Evolutionary conservation across 192 early-diverging fungal genomes (phyloP).

Genomic region (Coemansia sp.): DNA sequence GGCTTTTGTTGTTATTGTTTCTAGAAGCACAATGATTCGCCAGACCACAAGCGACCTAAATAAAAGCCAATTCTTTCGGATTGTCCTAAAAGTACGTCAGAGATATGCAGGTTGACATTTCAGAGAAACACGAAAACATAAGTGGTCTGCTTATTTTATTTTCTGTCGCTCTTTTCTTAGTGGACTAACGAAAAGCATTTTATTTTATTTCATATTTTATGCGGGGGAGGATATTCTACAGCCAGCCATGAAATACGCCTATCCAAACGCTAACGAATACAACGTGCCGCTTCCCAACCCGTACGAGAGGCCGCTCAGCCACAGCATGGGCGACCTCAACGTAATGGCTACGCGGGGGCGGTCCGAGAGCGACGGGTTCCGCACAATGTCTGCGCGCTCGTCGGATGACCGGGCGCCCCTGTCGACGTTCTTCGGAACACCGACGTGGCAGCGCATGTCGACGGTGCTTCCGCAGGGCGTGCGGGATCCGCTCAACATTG

Average conservation of each 20-base stretch:
- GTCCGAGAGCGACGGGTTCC: constrained; percentile 39
- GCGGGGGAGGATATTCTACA: background rate
- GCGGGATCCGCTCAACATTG: constrained; percentile 55
- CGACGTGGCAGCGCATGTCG: constrained; percentile 51
- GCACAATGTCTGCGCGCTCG: constrained; percentile 31
- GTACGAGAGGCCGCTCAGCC: constrained; percentile 10
- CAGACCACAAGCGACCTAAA: background rate
- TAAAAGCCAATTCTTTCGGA: too few species aligned
- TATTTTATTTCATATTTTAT: background rate
- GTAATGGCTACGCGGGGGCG: constrained; percentile 19
- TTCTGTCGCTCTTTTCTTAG: too few species aligned
- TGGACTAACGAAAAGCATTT: too few species aligned
- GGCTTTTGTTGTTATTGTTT: background rate
- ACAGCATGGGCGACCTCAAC: constrained; percentile 6
- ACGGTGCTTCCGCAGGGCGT: constrained; percentile 43
- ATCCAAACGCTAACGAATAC: constrained; percentile 10
- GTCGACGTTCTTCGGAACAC: constrained; percentile 41
- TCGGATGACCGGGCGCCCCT: constrained; percentile 48
- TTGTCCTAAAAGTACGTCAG: too few species aligned
- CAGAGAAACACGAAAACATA: too few species aligned
- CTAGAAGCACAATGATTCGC: background rate
- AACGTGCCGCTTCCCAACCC: constrained; percentile 30
- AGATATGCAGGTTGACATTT: too few species aligned
- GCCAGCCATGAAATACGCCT: background rate
- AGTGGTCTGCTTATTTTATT: too few species aligned